A percentile compares a stretch with the other conserved stretches of the same genome.
Evolutionary conservation across 768 basidiomycete species (phyloP).

Genomic region (Hygrocybe punicea): DNA sequence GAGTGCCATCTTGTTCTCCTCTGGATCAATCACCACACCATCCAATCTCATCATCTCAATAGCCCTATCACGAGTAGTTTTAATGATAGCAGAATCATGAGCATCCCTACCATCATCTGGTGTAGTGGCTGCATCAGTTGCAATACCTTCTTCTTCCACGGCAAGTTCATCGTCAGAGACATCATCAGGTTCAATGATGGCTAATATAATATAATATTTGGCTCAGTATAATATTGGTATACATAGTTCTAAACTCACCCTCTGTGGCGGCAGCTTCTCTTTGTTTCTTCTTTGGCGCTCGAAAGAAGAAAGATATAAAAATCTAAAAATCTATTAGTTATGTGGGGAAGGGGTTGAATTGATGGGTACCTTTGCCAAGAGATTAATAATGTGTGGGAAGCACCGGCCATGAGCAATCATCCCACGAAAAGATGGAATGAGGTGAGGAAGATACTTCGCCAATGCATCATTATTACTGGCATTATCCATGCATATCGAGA

Average conservation of each 20-base stretch:
- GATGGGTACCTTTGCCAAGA: constrained; percentile 32
- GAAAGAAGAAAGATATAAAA: constrained; percentile 28
- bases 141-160: constrained; percentile 8
- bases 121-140: constrained; percentile 1
- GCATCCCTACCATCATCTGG: constrained; percentile 15
- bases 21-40: constrained; percentile 1
- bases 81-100: constrained; percentile 17
- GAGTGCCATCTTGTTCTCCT: constrained; percentile 14
- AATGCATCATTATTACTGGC: constrained; percentile 30
- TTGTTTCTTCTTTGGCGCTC: constrained; percentile 20
- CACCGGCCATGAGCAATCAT: constrained; percentile 18
- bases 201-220: not conserved
- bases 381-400: constrained; percentile 32
- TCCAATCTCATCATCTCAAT: constrained; percentile 4
- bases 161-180: constrained; percentile 6
- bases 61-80: constrained; percentile 8
- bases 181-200: not conserved
- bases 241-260: not conserved
- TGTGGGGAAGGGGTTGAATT: not conserved
- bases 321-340: constrained; percentile 15
- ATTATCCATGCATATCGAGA: constrained; percentile 32
- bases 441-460: constrained; percentile 13
- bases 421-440: constrained; percentile 25
- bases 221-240: not conserved
- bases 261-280: not conserved